Percentiles rank a stretch among this genome's conserved stretches.
Conservation (phyloP, 1,284 basidiomycete species). For the Inonotus obliquus region DNA sequence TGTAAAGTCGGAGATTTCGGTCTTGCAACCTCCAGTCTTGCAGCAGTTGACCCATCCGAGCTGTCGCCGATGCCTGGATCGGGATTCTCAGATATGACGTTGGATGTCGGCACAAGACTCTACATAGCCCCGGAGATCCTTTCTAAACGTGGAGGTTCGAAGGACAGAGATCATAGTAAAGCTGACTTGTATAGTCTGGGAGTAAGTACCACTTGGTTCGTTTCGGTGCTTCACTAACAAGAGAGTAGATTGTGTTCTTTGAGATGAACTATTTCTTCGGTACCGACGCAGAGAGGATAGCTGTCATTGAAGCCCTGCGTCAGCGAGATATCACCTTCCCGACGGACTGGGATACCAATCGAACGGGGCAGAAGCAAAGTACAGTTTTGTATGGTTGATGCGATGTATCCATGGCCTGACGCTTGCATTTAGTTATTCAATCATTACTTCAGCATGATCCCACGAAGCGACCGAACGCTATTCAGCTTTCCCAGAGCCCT, state of each 20-base stretch:
- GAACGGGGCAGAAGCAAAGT: constrained; percentile 66
- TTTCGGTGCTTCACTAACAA: constrained; percentile 2
- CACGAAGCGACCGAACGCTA: constrained; percentile 73
- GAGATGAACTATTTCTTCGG: constrained; percentile 92
- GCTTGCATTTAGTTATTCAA: constrained; percentile 55
- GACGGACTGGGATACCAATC: constrained; percentile 61
- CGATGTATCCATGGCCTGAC: background rate
- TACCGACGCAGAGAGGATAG: constrained; percentile 85
- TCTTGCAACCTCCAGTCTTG: constrained; percentile 79
- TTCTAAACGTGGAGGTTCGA: constrained; percentile 55
- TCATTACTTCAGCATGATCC: constrained; percentile 85
- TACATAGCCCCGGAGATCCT: constrained; percentile 92
- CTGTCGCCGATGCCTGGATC: constrained; percentile 34
- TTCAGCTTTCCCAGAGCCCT: constrained; percentile 81
- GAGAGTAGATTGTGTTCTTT: constrained; percentile 84
- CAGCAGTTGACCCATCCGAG: constrained; percentile 67
- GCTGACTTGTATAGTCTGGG: constrained; percentile 96
- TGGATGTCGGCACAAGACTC: constrained; percentile 86
- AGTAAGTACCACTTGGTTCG: constrained; percentile 36
- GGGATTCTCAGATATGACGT: constrained; percentile 9
- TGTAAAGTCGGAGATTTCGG: constrained; percentile 97
- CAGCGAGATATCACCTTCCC: constrained; percentile 76
- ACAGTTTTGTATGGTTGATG: constrained; percentile 24
- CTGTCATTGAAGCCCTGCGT: constrained; percentile 76
- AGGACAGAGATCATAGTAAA: constrained; percentile 64